Evolutionary conservation across 2,329 filamentous ascomycete species (phyloP).

Genomic region (Pezicula radicicola): DNA sequence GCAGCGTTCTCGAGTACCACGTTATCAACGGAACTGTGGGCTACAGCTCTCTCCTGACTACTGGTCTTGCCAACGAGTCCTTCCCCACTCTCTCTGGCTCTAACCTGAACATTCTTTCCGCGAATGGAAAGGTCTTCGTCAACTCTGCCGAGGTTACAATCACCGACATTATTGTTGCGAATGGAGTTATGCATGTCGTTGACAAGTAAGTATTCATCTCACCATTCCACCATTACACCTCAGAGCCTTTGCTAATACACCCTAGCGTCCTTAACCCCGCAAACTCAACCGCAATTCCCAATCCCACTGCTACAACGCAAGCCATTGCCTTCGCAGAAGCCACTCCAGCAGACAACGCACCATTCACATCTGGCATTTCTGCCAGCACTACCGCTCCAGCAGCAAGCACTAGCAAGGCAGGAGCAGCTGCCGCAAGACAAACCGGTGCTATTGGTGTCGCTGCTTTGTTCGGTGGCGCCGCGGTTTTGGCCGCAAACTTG

Average conservation of each 20-base stretch:
- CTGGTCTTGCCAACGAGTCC: conserved; percentile 31
- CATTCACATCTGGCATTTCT: not conserved
- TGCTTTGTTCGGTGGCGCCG: not conserved
- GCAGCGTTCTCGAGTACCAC: conserved; percentile 29
- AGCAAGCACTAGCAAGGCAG: not conserved
- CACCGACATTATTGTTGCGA: conserved; percentile 27
- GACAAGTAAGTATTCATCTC: conserved; percentile 20
- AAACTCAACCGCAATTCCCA: conserved; percentile 9
- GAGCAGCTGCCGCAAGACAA: not conserved
- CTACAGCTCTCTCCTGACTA: conserved; percentile 24
- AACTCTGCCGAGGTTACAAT: conserved; percentile 32
- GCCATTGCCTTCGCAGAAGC: conserved; percentile 5
- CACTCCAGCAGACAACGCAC: not conserved
- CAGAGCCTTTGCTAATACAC: not conserved
- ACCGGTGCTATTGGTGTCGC: not conserved
- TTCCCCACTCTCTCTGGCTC: conserved; percentile 20
- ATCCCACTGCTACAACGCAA: conserved; percentile 4
- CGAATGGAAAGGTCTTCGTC: conserved; percentile 32
- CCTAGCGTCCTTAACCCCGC: conserved; percentile 12
- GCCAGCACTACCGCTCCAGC: not conserved
- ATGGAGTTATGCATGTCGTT: conserved; percentile 31
- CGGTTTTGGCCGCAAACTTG: not conserved
- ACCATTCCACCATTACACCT: not conserved
- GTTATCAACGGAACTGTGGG: conserved; percentile 23
- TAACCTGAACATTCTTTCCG: conserved; percentile 25